Evolutionary conservation across 2,329 filamentous ascomycete genomes (phyloP), one percentile per base, ranked within the genome.

Genomic region (Colletotrichum kahawae): DNA sequence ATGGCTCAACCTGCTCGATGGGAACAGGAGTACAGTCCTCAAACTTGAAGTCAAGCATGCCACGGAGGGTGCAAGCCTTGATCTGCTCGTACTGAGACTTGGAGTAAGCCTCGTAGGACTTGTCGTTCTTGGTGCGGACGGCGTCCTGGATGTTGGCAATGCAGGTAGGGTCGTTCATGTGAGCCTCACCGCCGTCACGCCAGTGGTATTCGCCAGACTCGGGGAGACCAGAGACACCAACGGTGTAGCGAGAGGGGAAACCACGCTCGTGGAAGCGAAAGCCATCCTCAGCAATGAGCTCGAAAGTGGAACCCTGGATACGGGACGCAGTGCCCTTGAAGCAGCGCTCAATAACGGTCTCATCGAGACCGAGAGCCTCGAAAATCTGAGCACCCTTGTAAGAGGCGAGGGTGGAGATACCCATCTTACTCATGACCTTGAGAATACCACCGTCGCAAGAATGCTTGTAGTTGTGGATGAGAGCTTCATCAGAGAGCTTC

Each of bases 391-490:
- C 96, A 82, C 96, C 96, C 89, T 98, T 98, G 89, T 98, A 98
- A 79, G 94, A 96, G 82, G 96, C 95, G 60, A 98, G 89, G 36
- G 96, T 98, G 8, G 96, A 98, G 78, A 98, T 98, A 88, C 96
- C 96, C 96, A 98, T 98, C 90, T 98, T 98, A 84, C 94, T 97
- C 96, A 98, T 98, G 83, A 98, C 96, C 86, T 98, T 98, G 78
- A 98, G 89, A 78, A 98, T 98, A 87, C 96, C 96, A 82, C 96
- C 96, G 79, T 98, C 96, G 80, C 95, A 96, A 77, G 96, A 98
- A 85, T 97, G 95, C 87, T 97, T 98, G 90, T 98, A 98, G 88
- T 98, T 98, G 80, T 93, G 92, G 79, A 98, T 96, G 71, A 98
- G 92, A 80, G 93, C 90, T 76, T 98, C 93, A 74, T 97, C 92